Evolutionary conservation across 176 grass and related monocot genomes (phyloP).

Genomic region (Carex pumila): DNA sequence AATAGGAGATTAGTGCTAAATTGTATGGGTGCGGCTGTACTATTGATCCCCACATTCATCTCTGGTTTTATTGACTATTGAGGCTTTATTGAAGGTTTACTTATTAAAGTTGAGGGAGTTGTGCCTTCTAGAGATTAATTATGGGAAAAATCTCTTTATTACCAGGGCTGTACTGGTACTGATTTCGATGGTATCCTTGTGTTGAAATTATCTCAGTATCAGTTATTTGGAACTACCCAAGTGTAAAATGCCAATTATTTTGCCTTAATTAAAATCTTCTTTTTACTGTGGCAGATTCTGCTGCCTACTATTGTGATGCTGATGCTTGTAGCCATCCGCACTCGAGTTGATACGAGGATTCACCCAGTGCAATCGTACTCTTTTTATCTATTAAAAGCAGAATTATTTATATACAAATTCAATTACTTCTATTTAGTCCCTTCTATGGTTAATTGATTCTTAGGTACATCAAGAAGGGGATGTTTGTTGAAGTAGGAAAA

Average conservation of each 20-base stretch:
- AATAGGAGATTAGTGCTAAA: not conserved
- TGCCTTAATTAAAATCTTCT: not conserved
- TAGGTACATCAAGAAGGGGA: constrained; percentile 37
- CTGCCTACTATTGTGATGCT: constrained; percentile 44
- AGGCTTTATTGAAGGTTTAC: not conserved
- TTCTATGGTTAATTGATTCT: constrained; percentile 1
- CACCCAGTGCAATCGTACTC: constrained; percentile 43
- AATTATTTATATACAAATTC: not conserved
- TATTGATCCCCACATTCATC: not conserved
- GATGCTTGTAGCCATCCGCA: constrained; percentile 34
- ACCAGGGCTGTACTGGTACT: not conserved
- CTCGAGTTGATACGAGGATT: constrained; percentile 31
- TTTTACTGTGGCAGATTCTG: constrained; percentile 28
- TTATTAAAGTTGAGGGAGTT: not conserved
- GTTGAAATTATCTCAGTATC: not conserved
- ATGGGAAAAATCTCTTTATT: not conserved
- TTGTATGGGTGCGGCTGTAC: not conserved
- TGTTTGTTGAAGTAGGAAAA: constrained; percentile 44
- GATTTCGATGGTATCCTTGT: not conserved
- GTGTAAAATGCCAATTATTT: not conserved
- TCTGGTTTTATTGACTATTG: not conserved
- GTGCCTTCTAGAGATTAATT: not conserved
- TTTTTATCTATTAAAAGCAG: not conserved
- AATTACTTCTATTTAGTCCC: not conserved
- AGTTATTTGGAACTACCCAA: not conserved